phyloP scores from a whole-genome alignment of 2,329 filamentous ascomycete species.

The Elsinoe perseae region DNA sequence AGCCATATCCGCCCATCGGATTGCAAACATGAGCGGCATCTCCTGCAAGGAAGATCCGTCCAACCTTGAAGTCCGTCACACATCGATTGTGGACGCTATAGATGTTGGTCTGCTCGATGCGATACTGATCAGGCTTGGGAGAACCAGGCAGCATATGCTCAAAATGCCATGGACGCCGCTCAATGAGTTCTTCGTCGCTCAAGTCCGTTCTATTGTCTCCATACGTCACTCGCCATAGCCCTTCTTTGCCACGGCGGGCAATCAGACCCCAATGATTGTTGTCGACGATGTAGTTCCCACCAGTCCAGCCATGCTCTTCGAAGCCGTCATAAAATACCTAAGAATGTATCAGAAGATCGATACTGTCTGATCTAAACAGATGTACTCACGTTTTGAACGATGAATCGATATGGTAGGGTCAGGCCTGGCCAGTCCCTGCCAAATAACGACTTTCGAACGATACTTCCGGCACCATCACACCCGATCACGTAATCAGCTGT shows the following conservation, averaged over 20 bases:
- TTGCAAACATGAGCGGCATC: constrained; percentile 33
- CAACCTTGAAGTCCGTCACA: constrained; percentile 28
- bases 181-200: constrained; percentile 24
- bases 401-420: constrained; percentile 22
- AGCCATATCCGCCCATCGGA: constrained; percentile 23
- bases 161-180: constrained; percentile 21
- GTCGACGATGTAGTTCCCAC: constrained; percentile 21
- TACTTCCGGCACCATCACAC: constrained; percentile 48
- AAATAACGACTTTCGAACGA: constrained; percentile 35
- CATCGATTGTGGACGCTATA: constrained; percentile 38
- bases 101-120: constrained; percentile 31
- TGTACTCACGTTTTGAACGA: constrained; percentile 27
- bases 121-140: constrained; percentile 26
- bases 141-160: constrained; percentile 23
- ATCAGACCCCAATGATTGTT: constrained; percentile 29
- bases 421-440: constrained; percentile 19
- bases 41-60: constrained; percentile 31
- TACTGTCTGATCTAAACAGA: background rate
- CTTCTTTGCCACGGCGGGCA: constrained; percentile 23
- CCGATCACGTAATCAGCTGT: constrained; percentile 49
- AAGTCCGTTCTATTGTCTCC: constrained; percentile 29
- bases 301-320: background rate
- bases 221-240: constrained; percentile 37
- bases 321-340: constrained; percentile 8
- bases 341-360: background rate